Conservation (phyloP, 805 yeast species). For the Maudiozyma serrabonitensis region DNA sequence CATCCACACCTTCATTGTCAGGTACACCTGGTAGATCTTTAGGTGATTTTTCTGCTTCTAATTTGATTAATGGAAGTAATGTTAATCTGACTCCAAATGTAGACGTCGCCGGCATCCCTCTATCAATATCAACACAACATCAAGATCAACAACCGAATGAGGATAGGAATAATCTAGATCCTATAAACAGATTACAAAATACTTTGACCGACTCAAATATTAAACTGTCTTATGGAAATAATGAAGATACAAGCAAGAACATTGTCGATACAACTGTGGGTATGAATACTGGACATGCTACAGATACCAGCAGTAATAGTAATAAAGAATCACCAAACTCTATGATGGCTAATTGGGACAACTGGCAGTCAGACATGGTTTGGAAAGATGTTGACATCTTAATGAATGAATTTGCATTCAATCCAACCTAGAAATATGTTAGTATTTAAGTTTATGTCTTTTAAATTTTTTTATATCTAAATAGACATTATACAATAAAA, state of each 20-base stretch:
- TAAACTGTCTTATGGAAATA: background rate
- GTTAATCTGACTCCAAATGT: background rate
- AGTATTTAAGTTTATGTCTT: no score
- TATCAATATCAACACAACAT: background rate
- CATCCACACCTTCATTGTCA: slow-evolving; percentile 1
- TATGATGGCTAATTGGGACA: slow-evolving; percentile 31
- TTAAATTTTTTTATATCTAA: no score
- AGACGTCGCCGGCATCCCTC: background rate
- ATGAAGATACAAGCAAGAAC: background rate
- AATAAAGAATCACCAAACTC: slow-evolving; percentile 22
- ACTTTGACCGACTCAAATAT: background rate
- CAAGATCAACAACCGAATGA: background rate
- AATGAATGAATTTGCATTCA: slow-evolving; percentile 89
- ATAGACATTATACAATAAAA: no score
- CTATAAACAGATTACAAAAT: background rate
- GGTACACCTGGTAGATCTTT: background rate
- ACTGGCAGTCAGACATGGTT: slow-evolving; percentile 36
- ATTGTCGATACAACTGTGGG: background rate
- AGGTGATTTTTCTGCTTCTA: background rate
- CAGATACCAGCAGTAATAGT: background rate
- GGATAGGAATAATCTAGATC: background rate
- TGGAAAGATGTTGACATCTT: slow-evolving; percentile 79
- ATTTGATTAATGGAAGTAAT: background rate
- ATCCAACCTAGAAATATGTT: slow-evolving; percentile 32
- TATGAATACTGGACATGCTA: background rate